Conservation (phyloP, 2,329 filamentous ascomycete genomes). For the Sarocladium oryzae region DNA sequence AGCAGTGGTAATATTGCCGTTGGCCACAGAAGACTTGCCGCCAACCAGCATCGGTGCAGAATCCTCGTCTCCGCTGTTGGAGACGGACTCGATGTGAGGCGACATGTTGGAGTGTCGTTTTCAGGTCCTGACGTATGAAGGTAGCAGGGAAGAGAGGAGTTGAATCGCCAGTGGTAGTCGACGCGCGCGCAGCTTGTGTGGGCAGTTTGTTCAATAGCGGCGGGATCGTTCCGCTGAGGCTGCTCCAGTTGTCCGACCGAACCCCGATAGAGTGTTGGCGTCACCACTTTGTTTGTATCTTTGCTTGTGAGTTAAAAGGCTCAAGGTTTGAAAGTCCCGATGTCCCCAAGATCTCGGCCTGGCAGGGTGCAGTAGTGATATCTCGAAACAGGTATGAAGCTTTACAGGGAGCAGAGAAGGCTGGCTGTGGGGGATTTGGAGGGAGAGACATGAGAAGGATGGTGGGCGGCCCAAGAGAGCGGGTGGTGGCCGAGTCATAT, state of each 20-base stretch:
- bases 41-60: background rate
- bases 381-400: too few species aligned
- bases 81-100: constrained; percentile 13
- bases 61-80: background rate
- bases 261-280: background rate
- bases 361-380: background rate
- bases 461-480: background rate
- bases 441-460: background rate
- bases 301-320: too few species aligned
- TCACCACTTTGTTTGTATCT: constrained; percentile 5
- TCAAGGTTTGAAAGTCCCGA: too few species aligned
- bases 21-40: background rate
- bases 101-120: constrained; percentile 12
- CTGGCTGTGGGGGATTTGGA: background rate
- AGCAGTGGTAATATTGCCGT: too few species aligned
- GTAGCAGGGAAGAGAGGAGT: too few species aligned
- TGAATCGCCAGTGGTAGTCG: background rate
- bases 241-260: background rate
- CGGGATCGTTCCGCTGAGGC: constrained; percentile 3
- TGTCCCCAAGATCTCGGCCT: too few species aligned
- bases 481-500: constrained; percentile 3
- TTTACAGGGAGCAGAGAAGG: background rate
- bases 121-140: background rate
- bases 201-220: background rate
- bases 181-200: background rate